Conservation (phyloP, 495 filamentous ascomycete genomes). For the Penicillium malachiteum region DNA sequence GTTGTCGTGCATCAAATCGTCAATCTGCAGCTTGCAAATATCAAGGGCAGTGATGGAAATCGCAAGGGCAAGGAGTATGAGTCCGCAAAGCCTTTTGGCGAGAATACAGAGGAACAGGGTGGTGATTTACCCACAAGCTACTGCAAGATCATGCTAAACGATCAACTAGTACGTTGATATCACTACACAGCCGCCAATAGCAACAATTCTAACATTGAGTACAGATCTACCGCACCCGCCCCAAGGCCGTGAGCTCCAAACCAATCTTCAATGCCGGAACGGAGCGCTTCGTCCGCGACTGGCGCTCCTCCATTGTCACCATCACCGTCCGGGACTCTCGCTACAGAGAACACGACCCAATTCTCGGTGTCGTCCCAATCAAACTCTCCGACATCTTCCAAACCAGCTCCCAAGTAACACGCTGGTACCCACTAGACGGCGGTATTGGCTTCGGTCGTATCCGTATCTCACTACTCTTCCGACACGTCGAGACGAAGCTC, state of each 20-base stretch:
- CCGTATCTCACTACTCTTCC: slow-evolving; percentile 84
- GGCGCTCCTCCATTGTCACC: slow-evolving; percentile 82
- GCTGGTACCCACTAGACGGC: slow-evolving; percentile 68
- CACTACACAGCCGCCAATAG: not conserved
- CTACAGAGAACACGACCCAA: slow-evolving; percentile 89
- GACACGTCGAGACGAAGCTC: slow-evolving; percentile 78
- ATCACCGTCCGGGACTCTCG: slow-evolving; percentile 84
- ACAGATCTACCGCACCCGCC: slow-evolving; percentile 79
- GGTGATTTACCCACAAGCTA: slow-evolving; percentile 81
- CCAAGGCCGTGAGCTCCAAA: slow-evolving; percentile 87
- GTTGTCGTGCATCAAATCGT: slow-evolving; percentile 93
- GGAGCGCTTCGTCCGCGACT: slow-evolving; percentile 92
- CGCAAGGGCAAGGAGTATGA: slow-evolving; percentile 82
- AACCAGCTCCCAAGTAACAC: slow-evolving; percentile 75
- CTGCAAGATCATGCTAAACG: slow-evolving; percentile 87
- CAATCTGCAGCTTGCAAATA: slow-evolving; percentile 82
- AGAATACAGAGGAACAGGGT: slow-evolving; percentile 75
- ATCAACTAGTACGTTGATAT: slow-evolving; percentile 61
- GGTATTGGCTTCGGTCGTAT: slow-evolving; percentile 81
- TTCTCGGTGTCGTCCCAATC: slow-evolving; percentile 85
- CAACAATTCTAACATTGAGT: not conserved
- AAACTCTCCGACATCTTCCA: slow-evolving; percentile 84
- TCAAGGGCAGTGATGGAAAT: slow-evolving; percentile 58
- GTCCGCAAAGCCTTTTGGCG: slow-evolving; percentile 83
- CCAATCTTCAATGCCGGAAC: slow-evolving; percentile 97